Percentiles rank a stretch among this genome's conserved stretches.
Conservation (phyloP, 371 early-diverging fungal species). For the Mucor lusitanicus region DNA sequence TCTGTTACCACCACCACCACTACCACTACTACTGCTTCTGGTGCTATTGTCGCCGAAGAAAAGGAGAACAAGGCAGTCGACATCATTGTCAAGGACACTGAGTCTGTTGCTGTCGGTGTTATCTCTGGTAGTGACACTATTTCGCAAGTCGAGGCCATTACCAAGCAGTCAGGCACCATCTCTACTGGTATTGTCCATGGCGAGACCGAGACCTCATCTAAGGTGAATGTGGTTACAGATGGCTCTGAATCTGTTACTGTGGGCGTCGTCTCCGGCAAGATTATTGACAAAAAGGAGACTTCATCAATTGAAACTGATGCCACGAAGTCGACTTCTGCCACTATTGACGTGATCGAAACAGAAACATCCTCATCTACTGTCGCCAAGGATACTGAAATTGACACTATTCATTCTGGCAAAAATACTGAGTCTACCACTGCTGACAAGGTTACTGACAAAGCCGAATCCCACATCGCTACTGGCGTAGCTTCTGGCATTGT, state of each 20-base stretch:
- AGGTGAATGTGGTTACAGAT: background rate
- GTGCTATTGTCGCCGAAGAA: background rate
- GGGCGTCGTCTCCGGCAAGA: background rate
- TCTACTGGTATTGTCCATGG: constrained; percentile 4
- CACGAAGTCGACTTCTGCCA: background rate
- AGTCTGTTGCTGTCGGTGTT: background rate
- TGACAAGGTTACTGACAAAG: background rate
- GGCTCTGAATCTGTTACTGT: background rate
- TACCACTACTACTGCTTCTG: background rate
- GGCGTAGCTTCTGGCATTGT: constrained; percentile 1
- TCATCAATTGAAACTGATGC: background rate
- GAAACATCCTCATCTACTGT: background rate
- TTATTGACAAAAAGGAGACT: constrained; percentile 8
- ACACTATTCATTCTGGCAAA: background rate
- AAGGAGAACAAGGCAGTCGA: background rate
- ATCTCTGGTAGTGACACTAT: background rate
- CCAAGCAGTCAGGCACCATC: background rate
- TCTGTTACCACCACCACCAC: background rate
- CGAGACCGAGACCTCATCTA: background rate
- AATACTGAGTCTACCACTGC: background rate
- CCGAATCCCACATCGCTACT: background rate
- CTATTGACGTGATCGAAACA: background rate
- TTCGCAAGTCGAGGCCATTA: background rate
- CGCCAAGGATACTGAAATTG: background rate
- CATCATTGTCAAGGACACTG: background rate